phyloP scores from a whole-genome alignment of 306 rosid genomes.

The Delonix regia region DNA sequence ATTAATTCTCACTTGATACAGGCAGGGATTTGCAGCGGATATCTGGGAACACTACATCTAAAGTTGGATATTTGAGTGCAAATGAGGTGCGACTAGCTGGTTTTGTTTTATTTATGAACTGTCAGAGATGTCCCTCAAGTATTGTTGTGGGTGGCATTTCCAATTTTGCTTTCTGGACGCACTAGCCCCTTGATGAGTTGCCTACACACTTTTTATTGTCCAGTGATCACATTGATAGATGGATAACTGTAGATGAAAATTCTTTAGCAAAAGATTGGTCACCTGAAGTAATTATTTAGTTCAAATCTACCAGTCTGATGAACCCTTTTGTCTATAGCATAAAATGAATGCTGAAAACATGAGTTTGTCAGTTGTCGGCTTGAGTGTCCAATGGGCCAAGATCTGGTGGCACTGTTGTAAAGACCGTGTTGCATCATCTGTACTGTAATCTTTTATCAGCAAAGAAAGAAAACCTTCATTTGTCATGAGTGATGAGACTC shows the following conservation, averaged over 20 bases:
- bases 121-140: neutral
- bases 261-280: neutral
- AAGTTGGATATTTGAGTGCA: conserved; percentile 67
- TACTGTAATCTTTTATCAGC: neutral
- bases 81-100: conserved; percentile 52
- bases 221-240: conserved; percentile 1
- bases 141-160: conserved; percentile 12
- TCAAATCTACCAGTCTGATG: neutral
- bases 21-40: conserved; percentile 97
- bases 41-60: conserved; percentile 64
- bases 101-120: neutral
- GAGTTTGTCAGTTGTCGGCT: neutral
- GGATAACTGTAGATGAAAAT: neutral
- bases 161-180: neutral
- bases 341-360: neutral
- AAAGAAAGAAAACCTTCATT: neutral
- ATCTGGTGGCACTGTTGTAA: neutral
- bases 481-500: neutral
- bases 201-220: neutral
- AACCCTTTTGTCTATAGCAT: neutral
- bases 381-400: neutral
- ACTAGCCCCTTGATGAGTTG: neutral
- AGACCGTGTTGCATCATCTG: neutral
- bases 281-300: neutral
- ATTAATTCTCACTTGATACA: conserved; percentile 64